Conservation (phyloP, 2,329 filamentous ascomycete species). For the Penicillium brasilianum region DNA sequence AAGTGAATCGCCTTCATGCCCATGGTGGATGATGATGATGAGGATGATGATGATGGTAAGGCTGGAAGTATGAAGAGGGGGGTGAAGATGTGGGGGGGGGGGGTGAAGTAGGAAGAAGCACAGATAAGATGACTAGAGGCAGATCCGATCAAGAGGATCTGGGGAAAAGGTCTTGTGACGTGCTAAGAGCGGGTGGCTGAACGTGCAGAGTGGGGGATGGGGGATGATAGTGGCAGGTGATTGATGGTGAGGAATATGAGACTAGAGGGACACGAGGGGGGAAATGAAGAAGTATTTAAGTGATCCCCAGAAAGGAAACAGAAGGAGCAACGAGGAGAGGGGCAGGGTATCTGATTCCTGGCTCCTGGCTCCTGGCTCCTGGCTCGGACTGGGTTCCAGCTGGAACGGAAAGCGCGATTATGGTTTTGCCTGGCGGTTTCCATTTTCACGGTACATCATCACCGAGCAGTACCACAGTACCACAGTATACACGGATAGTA, state of each 20-base stretch:
- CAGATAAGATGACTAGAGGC: background rate
- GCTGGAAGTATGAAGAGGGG: conserved; percentile 5
- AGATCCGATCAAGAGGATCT: conserved; percentile 6
- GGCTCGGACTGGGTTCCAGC: conserved; percentile 5
- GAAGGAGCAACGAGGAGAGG: background rate
- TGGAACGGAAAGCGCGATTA: conserved; percentile 14
- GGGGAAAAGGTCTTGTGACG: conserved; percentile 17
- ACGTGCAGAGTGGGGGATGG: conserved; percentile 9
- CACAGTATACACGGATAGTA: too few species aligned
- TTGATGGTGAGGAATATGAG: conserved; percentile 10
- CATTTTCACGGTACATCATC: conserved; percentile 4
- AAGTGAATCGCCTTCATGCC: conserved; percentile 79
- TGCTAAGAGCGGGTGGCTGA: conserved; percentile 20
- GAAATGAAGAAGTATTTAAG: conserved; percentile 9
- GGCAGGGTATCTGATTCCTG: too few species aligned
- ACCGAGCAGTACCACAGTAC: too few species aligned
- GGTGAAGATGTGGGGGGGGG: background rate
- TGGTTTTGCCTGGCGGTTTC: conserved; percentile 7
- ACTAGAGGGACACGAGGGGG: conserved; percentile 11
- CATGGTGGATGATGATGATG: conserved; percentile 42
- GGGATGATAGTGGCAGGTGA: too few species aligned
- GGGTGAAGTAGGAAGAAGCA: conserved; percentile 4
- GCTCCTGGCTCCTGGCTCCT: too few species aligned
- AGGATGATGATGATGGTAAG: conserved; percentile 2
- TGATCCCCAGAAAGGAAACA: background rate